These are phyloP conservation scores for Danielia oregonensis DNA, from an alignment of 805 yeast species.

Conservation along the genomic window DNA sequence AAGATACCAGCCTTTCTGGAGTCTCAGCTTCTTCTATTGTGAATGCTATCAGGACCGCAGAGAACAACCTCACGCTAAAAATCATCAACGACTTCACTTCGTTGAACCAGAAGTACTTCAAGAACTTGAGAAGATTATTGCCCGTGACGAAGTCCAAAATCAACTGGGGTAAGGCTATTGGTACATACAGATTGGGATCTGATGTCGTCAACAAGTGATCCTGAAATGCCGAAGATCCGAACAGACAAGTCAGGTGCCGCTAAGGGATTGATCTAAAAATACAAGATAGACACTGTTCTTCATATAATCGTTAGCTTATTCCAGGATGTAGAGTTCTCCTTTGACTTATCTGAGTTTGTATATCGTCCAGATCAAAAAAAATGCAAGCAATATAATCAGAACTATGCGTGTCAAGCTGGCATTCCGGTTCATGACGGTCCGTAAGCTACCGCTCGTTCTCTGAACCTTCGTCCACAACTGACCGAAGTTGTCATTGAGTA, in stretches of 20 bases:
- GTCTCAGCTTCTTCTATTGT: slow-evolving; percentile 31
- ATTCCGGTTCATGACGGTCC: slow-evolving; percentile 39
- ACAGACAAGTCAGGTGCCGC: no score
- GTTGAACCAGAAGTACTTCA: slow-evolving; percentile 78
- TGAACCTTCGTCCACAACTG: slow-evolving; percentile 35
- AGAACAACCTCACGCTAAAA: slow-evolving; percentile 54
- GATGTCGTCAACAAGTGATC: slow-evolving; percentile 50
- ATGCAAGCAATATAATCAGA: slow-evolving; percentile 28
- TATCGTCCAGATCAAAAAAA: slow-evolving; percentile 37
- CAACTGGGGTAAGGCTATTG: slow-evolving; percentile 93
- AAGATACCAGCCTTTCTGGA: slow-evolving; percentile 18
- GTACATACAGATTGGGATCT: slow-evolving; percentile 81
- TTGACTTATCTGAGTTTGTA: slow-evolving; percentile 30
- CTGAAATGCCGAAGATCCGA: no score
- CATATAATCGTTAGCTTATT: no score
- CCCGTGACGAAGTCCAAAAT: slow-evolving; percentile 90
- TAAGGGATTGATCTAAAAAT: no score
- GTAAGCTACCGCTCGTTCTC: slow-evolving; percentile 38
- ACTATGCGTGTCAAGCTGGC: slow-evolving; percentile 38
- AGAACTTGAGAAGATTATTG: slow-evolving; percentile 80
- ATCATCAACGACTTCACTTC: slow-evolving; percentile 62
- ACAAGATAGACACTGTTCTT: no score
- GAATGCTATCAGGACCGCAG: slow-evolving; percentile 50
- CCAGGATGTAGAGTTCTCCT: no score
- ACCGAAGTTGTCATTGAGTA: slow-evolving; percentile 37